phyloP scores from a whole-genome alignment of 2,329 filamentous ascomycete species.

The Catunica adiposa region DNA sequence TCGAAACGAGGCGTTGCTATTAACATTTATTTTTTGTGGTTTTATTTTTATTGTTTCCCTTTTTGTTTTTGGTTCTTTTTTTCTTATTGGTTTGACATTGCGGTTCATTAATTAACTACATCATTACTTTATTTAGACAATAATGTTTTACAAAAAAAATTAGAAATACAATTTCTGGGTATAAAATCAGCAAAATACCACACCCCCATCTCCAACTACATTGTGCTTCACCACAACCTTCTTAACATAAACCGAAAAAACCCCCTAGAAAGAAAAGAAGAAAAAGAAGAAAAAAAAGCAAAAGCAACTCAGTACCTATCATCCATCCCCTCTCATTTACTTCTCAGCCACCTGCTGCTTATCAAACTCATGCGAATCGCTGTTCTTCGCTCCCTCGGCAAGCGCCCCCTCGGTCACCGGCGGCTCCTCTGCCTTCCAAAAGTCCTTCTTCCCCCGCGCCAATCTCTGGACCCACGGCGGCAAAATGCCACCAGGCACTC shows the following conservation, averaged over 20 bases:
- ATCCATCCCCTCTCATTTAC: neutral
- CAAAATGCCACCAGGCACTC: constrained; percentile 55
- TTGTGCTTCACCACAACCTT: too few species aligned
- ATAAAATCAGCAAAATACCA: too few species aligned
- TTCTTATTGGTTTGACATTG: too few species aligned
- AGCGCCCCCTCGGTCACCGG: constrained; percentile 15
- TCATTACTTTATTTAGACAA: too few species aligned
- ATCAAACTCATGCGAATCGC: constrained; percentile 8
- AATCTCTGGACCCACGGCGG: constrained; percentile 57
- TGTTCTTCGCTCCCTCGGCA: constrained; percentile 4
- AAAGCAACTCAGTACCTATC: neutral
- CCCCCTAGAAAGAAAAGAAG: neutral
- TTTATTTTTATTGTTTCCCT: neutral
- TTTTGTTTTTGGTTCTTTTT: too few species aligned
- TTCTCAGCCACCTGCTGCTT: constrained; percentile 9
- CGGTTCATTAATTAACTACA: too few species aligned
- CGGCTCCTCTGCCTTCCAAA: constrained; percentile 35
- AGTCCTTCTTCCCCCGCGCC: constrained; percentile 50
- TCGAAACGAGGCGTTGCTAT: too few species aligned
- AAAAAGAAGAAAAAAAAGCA: neutral
- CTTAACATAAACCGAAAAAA: neutral
- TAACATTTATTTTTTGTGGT: neutral
- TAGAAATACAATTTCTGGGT: too few species aligned
- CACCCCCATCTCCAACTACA: too few species aligned
- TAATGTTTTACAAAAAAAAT: too few species aligned